Base-by-base conservation (phyloP, 345 rosid genomes). In the Sisymbrium irio region DNA sequence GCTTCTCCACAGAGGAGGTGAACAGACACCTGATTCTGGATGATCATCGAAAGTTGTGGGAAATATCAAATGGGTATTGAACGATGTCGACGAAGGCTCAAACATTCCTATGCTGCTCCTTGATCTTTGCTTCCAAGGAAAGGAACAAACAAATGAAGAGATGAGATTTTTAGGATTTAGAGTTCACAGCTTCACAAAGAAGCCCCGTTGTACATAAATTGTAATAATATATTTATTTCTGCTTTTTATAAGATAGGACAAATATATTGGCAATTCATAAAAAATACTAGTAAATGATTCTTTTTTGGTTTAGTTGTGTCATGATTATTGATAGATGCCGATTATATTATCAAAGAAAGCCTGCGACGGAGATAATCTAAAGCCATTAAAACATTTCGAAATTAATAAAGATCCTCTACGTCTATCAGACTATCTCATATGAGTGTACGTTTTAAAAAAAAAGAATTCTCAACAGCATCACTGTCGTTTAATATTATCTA, bases 1-100 rank as follows among this genome's bases (percentile, higher is more conserved):
- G 0, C 77, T 79, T 71, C 79, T 71, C 97, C 97, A 91, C 42
- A 93, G 62, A 2, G 97, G 94, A 25, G 97, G 98, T 2, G 93
- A 82, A 41, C 78, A 80, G 13, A 67, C 77, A 8, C 89, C 92
- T 3, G 91, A 85, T 53, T 83, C 89, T 62, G 73, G 75, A 20
- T 78, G 82, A 18, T 72, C 90, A 1, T 67, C 75, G 67, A 41
- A 60, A 46, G 47, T 46, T 68, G 36, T 76, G 3, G 83, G 58
- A 5, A 81, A 78, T 39, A 39, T 65, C 62, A 62, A 44, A 70
- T 78, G 78, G 79, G 66, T 51, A n/a, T 57, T 67, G 51, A 36
- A 71, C 3, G 75, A 39, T 35, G 59, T 44, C 9, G 71, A 65
- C 7, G 57, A 72, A 15, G 74, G 82, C 73, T 78, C 84, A 39